Percentiles rank a stretch among this genome's conserved stretches.
These are phyloP conservation scores for Pyracantha coccinea DNA, from an alignment of 331 rosid species.

Conservation along the genomic window DNA sequence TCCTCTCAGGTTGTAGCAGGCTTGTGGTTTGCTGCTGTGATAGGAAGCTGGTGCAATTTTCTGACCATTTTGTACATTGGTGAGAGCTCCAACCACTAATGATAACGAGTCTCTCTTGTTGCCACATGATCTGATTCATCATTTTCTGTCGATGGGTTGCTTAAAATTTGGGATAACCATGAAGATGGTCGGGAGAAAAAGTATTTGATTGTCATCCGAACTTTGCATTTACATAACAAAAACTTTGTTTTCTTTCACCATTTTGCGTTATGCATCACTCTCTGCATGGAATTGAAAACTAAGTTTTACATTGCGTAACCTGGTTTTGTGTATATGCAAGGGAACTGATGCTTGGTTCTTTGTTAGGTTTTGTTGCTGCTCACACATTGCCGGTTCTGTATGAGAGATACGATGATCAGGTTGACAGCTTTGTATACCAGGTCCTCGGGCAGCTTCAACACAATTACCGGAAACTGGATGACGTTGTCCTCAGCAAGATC, in stretches of 20 bases:
- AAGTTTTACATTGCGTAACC: neutral
- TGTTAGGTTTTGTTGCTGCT: slow-evolving; percentile 70
- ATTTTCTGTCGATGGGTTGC: neutral
- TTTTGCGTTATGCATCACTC: neutral
- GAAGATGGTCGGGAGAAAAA: neutral
- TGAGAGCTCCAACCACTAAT: slow-evolving; percentile 29
- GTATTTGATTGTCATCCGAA: neutral
- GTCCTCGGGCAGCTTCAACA: slow-evolving; percentile 45
- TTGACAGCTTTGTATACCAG: slow-evolving; percentile 54
- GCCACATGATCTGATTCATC: neutral
- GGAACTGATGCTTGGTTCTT: slow-evolving; percentile 4
- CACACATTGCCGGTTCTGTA: slow-evolving; percentile 85
- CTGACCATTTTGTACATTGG: slow-evolving; percentile 84
- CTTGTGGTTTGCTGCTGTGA: slow-evolving; percentile 68
- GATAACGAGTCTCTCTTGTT: neutral
- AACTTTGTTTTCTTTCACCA: neutral
- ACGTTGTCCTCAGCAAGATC: slow-evolving; percentile 62
- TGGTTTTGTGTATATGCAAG: neutral
- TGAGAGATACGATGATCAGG: slow-evolving; percentile 69
- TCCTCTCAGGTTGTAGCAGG: slow-evolving; percentile 44
- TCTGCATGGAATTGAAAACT: neutral
- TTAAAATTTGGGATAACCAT: neutral
- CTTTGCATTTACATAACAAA: neutral
- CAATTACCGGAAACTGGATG: slow-evolving; percentile 46
- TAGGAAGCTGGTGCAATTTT: slow-evolving; percentile 93